These are phyloP conservation scores for Beauveria varroae DNA, from an alignment of 2,329 filamentous ascomycete species.

Conservation along the genomic window DNA sequence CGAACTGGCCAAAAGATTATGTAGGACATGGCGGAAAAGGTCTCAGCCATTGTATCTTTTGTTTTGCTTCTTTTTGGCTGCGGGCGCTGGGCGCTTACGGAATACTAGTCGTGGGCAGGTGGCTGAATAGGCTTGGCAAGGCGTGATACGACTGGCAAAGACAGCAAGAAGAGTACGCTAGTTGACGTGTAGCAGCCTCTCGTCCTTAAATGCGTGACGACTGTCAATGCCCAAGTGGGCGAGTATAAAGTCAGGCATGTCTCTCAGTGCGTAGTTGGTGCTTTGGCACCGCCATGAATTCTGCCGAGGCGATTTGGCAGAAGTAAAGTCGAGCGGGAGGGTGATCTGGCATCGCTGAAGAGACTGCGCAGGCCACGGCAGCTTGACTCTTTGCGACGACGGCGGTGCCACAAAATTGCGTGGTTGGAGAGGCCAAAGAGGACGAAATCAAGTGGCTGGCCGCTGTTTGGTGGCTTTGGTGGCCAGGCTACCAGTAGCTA, in stretches of 20 bases:
- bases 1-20: background rate
- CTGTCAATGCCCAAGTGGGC: background rate
- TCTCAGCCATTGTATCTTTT: conserved; percentile 7
- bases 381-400: background rate
- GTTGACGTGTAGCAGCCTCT: conserved; percentile 6
- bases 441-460: conserved; percentile 6
- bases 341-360: background rate
- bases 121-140: background rate
- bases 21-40: background rate
- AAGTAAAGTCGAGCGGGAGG: background rate
- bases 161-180: conserved; percentile 1
- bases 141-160: background rate
- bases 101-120: background rate
- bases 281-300: background rate
- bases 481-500: background rate
- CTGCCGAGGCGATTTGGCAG: background rate
- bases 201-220: background rate
- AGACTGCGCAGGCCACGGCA: background rate
- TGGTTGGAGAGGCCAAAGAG: background rate
- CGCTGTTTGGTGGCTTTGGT: background rate
- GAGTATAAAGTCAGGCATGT: conserved; percentile 7
- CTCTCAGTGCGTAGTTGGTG: background rate
- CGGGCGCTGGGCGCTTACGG: background rate
- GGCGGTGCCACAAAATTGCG: background rate
- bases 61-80: conserved; percentile 5